Evolutionary conservation across 768 basidiomycete genomes (phyloP).

Genomic region (Podaxis sp.): DNA sequence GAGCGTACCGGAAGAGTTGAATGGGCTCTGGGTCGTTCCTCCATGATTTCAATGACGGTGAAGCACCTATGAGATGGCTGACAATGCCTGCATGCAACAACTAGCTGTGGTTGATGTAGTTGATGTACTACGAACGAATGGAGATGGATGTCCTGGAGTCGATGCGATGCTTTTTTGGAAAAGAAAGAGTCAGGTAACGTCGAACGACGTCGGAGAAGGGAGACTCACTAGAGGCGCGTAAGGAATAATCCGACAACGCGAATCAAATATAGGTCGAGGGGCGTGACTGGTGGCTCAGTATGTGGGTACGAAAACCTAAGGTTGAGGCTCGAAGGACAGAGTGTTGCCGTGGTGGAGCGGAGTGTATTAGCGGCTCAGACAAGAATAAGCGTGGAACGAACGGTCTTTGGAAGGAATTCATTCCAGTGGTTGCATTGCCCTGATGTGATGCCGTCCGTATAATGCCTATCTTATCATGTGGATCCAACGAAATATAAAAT

Average conservation of each 20-base stretch:
- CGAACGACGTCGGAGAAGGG: neutral
- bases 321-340: neutral
- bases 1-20: conserved; percentile 11
- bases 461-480: neutral
- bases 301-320: neutral
- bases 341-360: neutral
- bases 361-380: neutral
- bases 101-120: neutral
- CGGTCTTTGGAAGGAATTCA: neutral
- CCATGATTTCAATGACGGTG: conserved; percentile 4
- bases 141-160: neutral
- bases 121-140: neutral
- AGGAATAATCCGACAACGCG: neutral
- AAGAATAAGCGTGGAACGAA: conserved; percentile 5
- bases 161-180: neutral
- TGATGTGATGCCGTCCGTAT: neutral
- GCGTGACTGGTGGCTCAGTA: neutral
- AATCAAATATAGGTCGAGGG: neutral
- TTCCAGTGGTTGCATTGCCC: neutral
- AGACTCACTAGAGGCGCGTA: neutral
- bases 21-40: conserved; percentile 7
- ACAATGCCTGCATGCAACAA: neutral
- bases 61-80: neutral
- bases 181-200: neutral
- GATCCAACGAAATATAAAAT: neutral